Conservation (phyloP, 1,284 basidiomycete genomes). For the Heterobasidion annosum region DNA sequence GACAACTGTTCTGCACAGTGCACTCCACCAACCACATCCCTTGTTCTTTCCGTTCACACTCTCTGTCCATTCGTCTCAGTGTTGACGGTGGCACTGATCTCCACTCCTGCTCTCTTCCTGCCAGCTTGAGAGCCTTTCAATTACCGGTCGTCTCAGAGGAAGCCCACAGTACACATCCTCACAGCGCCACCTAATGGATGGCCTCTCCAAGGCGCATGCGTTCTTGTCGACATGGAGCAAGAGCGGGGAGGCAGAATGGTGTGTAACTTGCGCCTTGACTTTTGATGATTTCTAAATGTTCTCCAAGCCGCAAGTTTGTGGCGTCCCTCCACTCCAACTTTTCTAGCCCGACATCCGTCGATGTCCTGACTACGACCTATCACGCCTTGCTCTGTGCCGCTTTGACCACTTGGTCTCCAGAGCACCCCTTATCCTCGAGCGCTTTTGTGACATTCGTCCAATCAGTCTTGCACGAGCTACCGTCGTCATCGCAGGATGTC, state of each 20-base stretch:
- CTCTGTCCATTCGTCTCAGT: too few relatives aligned
- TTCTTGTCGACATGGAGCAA: slow-evolving; percentile 11
- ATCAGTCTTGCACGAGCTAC: slow-evolving; percentile 48
- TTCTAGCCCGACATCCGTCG: slow-evolving; percentile 37
- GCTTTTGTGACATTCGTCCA: slow-evolving; percentile 54
- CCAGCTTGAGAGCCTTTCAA: too few relatives aligned
- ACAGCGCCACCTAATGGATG: slow-evolving; percentile 6
- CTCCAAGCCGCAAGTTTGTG: slow-evolving; percentile 46
- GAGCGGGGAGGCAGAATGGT: slow-evolving; percentile 13
- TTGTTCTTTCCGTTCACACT: too few relatives aligned
- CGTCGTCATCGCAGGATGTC: slow-evolving; percentile 54
- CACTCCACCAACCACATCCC: too few relatives aligned
- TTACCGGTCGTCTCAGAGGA: too few relatives aligned
- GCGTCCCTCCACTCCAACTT: slow-evolving; percentile 47
- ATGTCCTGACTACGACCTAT: slow-evolving; percentile 53
- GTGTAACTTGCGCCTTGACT: not conserved
- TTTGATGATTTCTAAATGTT: not conserved
- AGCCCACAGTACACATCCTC: too few relatives aligned
- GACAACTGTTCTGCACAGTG: too few relatives aligned
- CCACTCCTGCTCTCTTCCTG: too few relatives aligned
- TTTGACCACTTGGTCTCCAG: slow-evolving; percentile 44
- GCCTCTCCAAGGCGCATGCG: slow-evolving; percentile 6
- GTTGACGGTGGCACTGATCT: too few relatives aligned
- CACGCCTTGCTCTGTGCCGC: slow-evolving; percentile 54
- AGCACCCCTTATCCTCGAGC: slow-evolving; percentile 33